Base-by-base conservation (phyloP, 75 land plant genomes). In the Isoetes taiwanensis region DNA sequence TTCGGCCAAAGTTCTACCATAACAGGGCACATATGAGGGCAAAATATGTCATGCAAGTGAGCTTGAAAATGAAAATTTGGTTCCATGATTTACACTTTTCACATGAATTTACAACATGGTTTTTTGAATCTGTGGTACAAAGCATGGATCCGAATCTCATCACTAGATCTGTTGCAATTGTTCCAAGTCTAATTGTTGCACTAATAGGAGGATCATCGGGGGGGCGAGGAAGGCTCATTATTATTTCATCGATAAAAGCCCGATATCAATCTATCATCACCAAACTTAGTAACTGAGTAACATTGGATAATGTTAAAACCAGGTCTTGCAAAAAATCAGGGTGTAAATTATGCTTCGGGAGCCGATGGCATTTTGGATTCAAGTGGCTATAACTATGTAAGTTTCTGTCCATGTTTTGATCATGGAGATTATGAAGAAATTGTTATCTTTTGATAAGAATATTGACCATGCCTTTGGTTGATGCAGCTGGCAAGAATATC, bases 301-400 rank as follows among this genome's bases (percentile, higher is more conserved):
- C 9, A 37, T 37, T 10, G 14, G 14, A 14, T 10, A 37, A 37
- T 37, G 39, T 0, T 29, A 17, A 17, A 34, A 56, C 14, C 67
- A 64, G 8, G 55, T 33, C 30, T 19, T 67, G 30, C 55, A 30
- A 2, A 67, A 67, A 16, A n/a, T n/a, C n/a, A 46, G 50, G 73
- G 73, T 0, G 64, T 71, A 25, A 71, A 71, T 34, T 71, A 70
- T 59, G 73, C 73, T 9, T 71, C 73, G 1, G 73, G 73, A 2
- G 73, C 73, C 1, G 73, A 34, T 16, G 73, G 73, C 21, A 71
- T 71, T 25, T 48, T 71, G 5, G 71, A 67, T 14, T 53, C 34
- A 30, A 56, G 54, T n/a, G 73, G 73, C 8, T 42, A 50, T 28
- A 53, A 59, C 28, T 71, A 65, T 52, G 73, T 71, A 39, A 19